Evolutionary conservation across 2,329 filamentous ascomycete genomes (phyloP).

Genomic region (Kalmusia sp.): DNA sequence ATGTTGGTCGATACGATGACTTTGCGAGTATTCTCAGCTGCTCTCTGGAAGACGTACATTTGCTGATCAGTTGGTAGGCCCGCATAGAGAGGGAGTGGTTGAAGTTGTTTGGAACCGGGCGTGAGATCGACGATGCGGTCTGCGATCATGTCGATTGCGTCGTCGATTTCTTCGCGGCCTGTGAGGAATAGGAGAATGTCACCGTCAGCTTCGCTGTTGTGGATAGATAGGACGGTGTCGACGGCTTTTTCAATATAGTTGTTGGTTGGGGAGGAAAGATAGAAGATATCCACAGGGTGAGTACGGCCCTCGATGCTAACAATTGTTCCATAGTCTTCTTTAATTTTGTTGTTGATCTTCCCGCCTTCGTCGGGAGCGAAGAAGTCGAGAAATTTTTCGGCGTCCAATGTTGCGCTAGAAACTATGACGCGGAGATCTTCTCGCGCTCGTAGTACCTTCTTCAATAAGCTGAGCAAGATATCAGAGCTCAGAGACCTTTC

Average conservation of each 20-base stretch:
- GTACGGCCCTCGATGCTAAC: slow-evolving; percentile 87
- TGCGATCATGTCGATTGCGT: slow-evolving; percentile 77
- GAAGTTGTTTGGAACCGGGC: slow-evolving; percentile 64
- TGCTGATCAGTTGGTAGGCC: slow-evolving; percentile 90
- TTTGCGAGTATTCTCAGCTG: slow-evolving; percentile 83
- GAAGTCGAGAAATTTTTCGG: slow-evolving; percentile 82
- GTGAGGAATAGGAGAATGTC: slow-evolving; percentile 93
- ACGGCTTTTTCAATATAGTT: slow-evolving; percentile 87
- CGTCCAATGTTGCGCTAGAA: slow-evolving; percentile 92
- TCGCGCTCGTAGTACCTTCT: slow-evolving; percentile 84
- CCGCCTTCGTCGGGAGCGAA: slow-evolving; percentile 63
- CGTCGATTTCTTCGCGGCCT: slow-evolving; percentile 91
- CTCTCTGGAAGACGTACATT: slow-evolving; percentile 90
- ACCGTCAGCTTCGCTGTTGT: slow-evolving; percentile 78
- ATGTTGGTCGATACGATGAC: slow-evolving; percentile 96
- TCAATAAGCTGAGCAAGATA: slow-evolving; percentile 84
- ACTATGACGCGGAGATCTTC: slow-evolving; percentile 86
- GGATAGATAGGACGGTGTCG: slow-evolving; percentile 85
- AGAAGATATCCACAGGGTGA: slow-evolving; percentile 87
- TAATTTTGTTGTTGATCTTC: slow-evolving; percentile 45
- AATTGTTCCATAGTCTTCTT: slow-evolving; percentile 65
- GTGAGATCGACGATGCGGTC: slow-evolving; percentile 73
- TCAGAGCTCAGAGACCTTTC: slow-evolving; percentile 93
- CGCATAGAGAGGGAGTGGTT: slow-evolving; percentile 84
- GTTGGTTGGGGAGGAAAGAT: slow-evolving; percentile 77